Evolutionary conservation across 169 alveolate species (phyloP).

Genomic region (Eimeria maxima): DNA sequence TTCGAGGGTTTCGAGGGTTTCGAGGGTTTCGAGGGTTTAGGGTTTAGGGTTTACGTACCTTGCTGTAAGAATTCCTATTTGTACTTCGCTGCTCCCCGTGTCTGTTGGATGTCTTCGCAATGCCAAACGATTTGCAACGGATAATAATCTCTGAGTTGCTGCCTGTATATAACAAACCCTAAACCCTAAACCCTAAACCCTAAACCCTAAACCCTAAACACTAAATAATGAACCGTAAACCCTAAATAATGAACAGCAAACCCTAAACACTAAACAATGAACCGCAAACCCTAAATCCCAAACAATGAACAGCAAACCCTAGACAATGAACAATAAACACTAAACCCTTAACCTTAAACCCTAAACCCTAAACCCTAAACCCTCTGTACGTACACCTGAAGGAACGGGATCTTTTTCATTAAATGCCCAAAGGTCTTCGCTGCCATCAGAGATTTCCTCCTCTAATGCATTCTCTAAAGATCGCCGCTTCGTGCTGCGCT

Average conservation of each 20-base stretch:
- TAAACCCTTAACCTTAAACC: not conserved
- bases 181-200: constrained; percentile 12
- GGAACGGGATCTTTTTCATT: not conserved
- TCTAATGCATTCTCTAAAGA: not conserved
- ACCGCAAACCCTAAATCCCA: not conserved
- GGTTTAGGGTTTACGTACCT: constrained; percentile 23
- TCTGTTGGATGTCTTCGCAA: constrained; percentile 10
- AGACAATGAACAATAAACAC: not conserved
- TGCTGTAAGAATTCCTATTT: constrained; percentile 3
- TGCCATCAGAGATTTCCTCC: not conserved
- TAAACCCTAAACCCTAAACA: constrained; percentile 12
- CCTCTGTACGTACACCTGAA: constrained; percentile 18
- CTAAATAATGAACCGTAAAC: too few relatives aligned
- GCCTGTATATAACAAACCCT: constrained; percentile 14
- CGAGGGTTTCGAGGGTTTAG: not conserved
- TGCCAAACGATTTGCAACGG: constrained; percentile 9
- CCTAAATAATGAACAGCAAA: too few relatives aligned
- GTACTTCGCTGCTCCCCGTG: constrained; percentile 20
- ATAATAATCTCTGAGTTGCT: not conserved
- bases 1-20: too few relatives aligned
- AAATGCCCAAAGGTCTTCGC: not conserved
- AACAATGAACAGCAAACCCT: not conserved
- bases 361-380: not conserved
- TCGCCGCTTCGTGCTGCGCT: not conserved
- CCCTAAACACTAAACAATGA: not conserved